Evolutionary conservation across 2,329 filamentous ascomycete genomes (phyloP), one percentile per base, ranked within the genome.

Genomic region (Scolecobasidium constrictum): DNA sequence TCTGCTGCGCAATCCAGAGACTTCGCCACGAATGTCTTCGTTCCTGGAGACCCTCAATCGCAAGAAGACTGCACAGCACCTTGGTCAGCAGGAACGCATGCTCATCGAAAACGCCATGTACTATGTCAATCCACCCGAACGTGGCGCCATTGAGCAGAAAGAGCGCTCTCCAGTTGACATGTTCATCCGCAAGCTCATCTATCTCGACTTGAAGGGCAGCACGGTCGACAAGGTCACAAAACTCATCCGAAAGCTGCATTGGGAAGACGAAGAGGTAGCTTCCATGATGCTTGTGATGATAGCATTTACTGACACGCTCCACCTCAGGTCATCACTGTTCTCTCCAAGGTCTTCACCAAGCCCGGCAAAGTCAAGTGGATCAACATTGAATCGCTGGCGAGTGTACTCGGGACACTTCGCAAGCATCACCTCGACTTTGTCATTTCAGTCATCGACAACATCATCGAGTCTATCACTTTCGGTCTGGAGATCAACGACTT

Each of bases 61-160:
- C 45, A 98, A 98, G 68, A 98, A 98, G 65, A 79, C 84, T 5
- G 88, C 92, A 5, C 87, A 95, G 57, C 88, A 96, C 57, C 81
- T 98, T 45, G 90, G 88, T 12, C 86, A 94, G 54, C 86, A 94
- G 52, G 92, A 98, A 63, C 83, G 88, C 31, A 96, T 98, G 88
- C 77, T 96, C 21, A 92, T 98, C 45, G 92, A 98, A 60, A 98
- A 98, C 57, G 92, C 92, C 3, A 78, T 95, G 45, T 98, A 98
- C 63, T 96, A 95, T 53, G 92, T 98, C 44, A 92, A 96, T 54
- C 92, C 92, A 12, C 93, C 92, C 0, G 83, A 94, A 58, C 78
- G 92, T 47, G 84, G 88, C 22, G 88, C 92, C 0, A 95, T 98
- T 43, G 83, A 93, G 61, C 90, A 96, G 57, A 98, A 96, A 61